Conservation (phyloP, 139 green algal genomes). For the Picochlorum sp. region DNA sequence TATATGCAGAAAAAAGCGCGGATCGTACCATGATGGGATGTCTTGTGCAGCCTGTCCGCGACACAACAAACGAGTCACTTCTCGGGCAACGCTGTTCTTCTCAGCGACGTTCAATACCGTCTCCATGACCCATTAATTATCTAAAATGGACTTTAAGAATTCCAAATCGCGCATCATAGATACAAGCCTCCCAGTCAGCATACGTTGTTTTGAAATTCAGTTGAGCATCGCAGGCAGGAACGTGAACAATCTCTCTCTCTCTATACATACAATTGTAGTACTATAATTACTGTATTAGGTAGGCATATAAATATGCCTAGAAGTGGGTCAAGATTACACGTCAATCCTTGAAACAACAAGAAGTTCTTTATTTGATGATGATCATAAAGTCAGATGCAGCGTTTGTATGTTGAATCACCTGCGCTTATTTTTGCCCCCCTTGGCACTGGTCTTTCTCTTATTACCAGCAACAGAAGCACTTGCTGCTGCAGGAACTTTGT, state of each 20-base stretch:
- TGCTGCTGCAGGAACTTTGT: not conserved
- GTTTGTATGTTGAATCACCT: constrained; percentile 4
- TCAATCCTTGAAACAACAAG: constrained; percentile 1
- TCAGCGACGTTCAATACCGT: constrained; percentile 89
- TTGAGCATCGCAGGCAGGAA: too few species aligned
- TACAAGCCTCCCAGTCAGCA: too few species aligned
- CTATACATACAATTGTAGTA: too few species aligned
- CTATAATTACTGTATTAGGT: too few species aligned
- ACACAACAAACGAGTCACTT: constrained; percentile 71
- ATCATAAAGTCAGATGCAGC: not conserved
- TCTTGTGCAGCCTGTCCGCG: constrained; percentile 16
- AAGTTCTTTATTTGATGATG: not conserved
- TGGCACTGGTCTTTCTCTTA: constrained; percentile 28
- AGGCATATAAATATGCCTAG: not conserved
- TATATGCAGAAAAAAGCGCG: not conserved
- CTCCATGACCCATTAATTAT: not conserved
- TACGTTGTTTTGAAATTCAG: too few species aligned
- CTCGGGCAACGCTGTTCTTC: constrained; percentile 86
- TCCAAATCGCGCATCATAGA: not conserved
- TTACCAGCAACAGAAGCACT: constrained; percentile 9
- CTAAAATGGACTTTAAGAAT: not conserved
- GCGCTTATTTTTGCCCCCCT: constrained; percentile 10
- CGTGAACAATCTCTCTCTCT: too few species aligned
- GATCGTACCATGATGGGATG: not conserved
- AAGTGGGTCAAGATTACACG: not conserved